Conservation (phyloP, 148 eudicot species). For the Salicornia ramosissima region DNA sequence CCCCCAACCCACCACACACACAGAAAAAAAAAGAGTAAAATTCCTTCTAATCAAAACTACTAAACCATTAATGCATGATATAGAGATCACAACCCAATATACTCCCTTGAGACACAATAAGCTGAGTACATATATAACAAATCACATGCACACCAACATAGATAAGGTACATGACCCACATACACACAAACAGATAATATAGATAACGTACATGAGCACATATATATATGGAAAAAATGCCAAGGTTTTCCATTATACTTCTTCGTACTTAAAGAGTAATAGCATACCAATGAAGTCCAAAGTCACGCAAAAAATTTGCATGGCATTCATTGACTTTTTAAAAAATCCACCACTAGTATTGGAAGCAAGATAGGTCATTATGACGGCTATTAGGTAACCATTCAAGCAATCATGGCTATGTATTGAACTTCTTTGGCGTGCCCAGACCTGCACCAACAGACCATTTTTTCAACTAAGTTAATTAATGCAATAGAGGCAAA, state of each 20-base stretch:
- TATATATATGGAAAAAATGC: too few relatives aligned
- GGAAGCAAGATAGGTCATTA: conserved; percentile 68
- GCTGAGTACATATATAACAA: background rate
- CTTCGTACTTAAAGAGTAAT: background rate
- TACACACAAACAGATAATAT: too few relatives aligned
- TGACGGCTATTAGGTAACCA: conserved; percentile 63
- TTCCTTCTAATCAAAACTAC: background rate
- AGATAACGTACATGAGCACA: too few relatives aligned
- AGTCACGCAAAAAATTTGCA: conserved; percentile 81
- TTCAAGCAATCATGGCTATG: conserved; percentile 70
- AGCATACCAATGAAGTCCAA: conserved; percentile 78
- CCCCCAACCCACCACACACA: too few relatives aligned
- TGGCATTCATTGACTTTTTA: conserved; percentile 66
- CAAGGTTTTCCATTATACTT: background rate
- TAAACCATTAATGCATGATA: background rate
- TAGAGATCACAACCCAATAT: background rate
- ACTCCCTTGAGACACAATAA: background rate
- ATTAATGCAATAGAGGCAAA: background rate
- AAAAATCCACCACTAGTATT: conserved; percentile 49
- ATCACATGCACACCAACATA: too few relatives aligned
- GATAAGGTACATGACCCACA: too few relatives aligned
- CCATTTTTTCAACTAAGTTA: conserved; percentile 12
- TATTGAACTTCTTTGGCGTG: conserved; percentile 78
- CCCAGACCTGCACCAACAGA: conserved; percentile 71
- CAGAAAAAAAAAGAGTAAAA: too few relatives aligned